Evolutionary conservation across 2,329 filamentous ascomycete species (phyloP).

Genomic region (Calonectria pseudoturangicola): DNA sequence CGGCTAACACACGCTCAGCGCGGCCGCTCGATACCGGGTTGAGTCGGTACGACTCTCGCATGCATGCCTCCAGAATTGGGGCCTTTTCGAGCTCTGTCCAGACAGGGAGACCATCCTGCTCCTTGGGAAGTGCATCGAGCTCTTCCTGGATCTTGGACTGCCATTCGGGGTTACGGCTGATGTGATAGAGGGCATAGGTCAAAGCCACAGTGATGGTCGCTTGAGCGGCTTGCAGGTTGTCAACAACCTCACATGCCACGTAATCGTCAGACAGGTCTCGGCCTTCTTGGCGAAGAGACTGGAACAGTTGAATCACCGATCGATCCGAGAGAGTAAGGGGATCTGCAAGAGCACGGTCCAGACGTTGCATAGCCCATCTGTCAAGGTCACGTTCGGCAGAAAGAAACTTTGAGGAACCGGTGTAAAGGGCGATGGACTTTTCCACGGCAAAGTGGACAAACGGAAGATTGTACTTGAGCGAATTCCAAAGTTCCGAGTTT

Average conservation of each 20-base stretch:
- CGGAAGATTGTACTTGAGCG: constrained; percentile 26
- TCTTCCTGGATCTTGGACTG: constrained; percentile 20
- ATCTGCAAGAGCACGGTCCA: constrained; percentile 3
- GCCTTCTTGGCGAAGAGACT: constrained; percentile 8
- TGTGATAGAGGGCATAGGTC: constrained; percentile 22
- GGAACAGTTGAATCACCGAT: constrained; percentile 10
- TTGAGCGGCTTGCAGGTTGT: constrained; percentile 21
- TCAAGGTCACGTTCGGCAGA: constrained; percentile 10
- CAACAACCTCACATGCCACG: constrained; percentile 18
- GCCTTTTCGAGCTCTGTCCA: constrained; percentile 23
- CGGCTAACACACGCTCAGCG: constrained; percentile 14
- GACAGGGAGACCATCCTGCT: constrained; percentile 19
- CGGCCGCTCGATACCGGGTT: constrained; percentile 27
- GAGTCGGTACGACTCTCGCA: constrained; percentile 28
- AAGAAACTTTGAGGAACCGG: constrained; percentile 7
- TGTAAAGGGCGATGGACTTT: constrained; percentile 2
- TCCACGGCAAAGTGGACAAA: constrained; percentile 4
- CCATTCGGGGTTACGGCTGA: constrained; percentile 26
- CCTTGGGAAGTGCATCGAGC: constrained; percentile 18
- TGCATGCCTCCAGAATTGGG: constrained; percentile 22
- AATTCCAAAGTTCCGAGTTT: constrained; percentile 26
- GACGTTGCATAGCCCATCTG: constrained; percentile 9
- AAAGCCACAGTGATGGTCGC: constrained; percentile 22
- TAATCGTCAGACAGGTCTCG: constrained; percentile 19
- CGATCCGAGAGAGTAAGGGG: constrained; percentile 8